Base-by-base conservation (phyloP, 2,329 filamentous ascomycete genomes). In the Aspergillus ibericus region DNA sequence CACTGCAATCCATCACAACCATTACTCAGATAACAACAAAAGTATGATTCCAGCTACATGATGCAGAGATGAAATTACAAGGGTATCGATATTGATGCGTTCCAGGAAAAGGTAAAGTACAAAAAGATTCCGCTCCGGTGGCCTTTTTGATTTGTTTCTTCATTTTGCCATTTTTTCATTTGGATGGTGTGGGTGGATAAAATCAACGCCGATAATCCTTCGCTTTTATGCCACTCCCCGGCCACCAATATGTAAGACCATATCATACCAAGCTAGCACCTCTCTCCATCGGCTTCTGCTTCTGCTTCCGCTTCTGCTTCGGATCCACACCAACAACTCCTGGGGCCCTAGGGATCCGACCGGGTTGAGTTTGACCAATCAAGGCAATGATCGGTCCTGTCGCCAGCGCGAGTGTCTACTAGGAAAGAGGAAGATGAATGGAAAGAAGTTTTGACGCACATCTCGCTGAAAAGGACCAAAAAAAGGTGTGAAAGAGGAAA, bases 81-180 rank as follows among this genome's bases (percentile, higher is more conserved):
- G 70, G 70, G 70, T 72, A 72, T 72, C 70, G 70, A 72, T 72
- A 66, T 70, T 68, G 67, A 65, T 64, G 6, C 69, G 66, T 66
- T 63, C 62, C 59, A 58, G 55, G 60, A 52, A 38, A 52, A 57
- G 40, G 16, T 20, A 61, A 66, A 59, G 56, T 71, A 70, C 69
- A 72, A 65, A 65, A 70, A 61, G 53, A 49, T 34, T 54, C 22
- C 32, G 46, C 42, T 36, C 27, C 34, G 47, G 20, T 36, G 49
- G 25, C 55, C 59, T 51, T 44, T 58, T 58, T 53, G 35, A 13
- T 52, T 56, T 61, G 49, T 51, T 60, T 60, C 55, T 59, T 40
- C 47, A 61, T 64, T 63, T 63, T 62, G n/a, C n/a, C n/a, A 65
- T 60, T 53, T 56, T 60, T 53, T 18, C n/a, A 22, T 53, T 55